phyloP scores from a whole-genome alignment of 2,329 filamentous ascomycete species.

The Fusarium brevicatenulatum region DNA sequence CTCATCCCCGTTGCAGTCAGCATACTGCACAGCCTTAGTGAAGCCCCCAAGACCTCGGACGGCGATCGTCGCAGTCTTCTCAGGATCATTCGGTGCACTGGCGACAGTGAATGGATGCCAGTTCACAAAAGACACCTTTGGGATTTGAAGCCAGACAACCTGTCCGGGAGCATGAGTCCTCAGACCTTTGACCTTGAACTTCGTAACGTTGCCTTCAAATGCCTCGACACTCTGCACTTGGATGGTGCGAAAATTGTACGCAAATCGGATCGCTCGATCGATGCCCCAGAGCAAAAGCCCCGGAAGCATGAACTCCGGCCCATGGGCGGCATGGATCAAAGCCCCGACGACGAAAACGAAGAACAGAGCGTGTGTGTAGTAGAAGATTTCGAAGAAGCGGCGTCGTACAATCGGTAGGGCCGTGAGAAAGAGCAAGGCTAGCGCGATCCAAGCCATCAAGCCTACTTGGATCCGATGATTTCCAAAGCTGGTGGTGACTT shows the following conservation, averaged over 20 bases:
- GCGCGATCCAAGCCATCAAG: background rate
- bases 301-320: background rate
- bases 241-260: background rate
- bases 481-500: background rate
- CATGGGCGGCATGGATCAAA: background rate
- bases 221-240: background rate
- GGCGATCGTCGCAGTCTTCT: background rate
- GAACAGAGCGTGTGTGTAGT: background rate
- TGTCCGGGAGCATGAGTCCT: background rate
- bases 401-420: background rate
- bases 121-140: background rate
- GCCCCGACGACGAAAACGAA: background rate
- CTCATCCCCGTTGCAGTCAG: background rate
- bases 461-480: background rate
- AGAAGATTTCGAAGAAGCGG: background rate
- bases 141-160: background rate
- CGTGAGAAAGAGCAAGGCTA: background rate
- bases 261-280: background rate
- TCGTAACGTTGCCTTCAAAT: background rate
- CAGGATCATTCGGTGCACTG: background rate
- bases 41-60: background rate
- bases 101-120: slow-evolving; percentile 1
- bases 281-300: background rate
- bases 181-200: background rate
- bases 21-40: background rate